Evolutionary conservation across 129 eudicot species (phyloP).

Genomic region (Escallonia herrerae): DNA sequence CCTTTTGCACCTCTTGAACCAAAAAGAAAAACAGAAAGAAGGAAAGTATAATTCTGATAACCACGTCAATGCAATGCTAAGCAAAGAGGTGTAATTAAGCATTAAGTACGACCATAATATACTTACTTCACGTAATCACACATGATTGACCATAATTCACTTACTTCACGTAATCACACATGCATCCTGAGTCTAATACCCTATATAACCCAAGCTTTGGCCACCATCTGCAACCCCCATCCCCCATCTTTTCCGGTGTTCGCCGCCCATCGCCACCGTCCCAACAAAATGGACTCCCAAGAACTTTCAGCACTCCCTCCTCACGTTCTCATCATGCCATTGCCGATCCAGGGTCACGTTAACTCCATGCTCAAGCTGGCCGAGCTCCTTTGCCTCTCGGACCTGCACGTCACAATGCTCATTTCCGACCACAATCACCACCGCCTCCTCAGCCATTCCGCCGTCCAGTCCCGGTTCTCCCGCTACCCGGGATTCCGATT

Average conservation of each 20-base stretch:
- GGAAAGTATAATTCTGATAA: no score
- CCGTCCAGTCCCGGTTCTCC: slow-evolving; percentile 33
- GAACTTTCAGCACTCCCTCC: slow-evolving; percentile 15
- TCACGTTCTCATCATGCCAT: slow-evolving; percentile 49
- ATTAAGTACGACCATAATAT: no score
- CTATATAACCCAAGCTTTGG: no score
- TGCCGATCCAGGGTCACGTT: slow-evolving; percentile 45
- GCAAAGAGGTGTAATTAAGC: no score
- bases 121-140: no score
- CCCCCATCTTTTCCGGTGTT: not conserved
- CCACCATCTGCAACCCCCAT: no score
- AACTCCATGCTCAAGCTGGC: slow-evolving; percentile 57
- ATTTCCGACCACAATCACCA: slow-evolving; percentile 36
- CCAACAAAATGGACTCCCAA: slow-evolving; percentile 4
- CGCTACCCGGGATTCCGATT: slow-evolving; percentile 40
- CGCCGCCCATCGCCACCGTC: not conserved
- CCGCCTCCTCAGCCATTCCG: slow-evolving; percentile 41
- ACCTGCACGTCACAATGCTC: slow-evolving; percentile 43
- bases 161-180: no score
- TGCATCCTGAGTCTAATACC: no score
- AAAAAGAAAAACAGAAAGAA: no score
- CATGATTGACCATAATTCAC: no score
- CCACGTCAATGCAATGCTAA: no score
- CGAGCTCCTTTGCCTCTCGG: slow-evolving; percentile 47
- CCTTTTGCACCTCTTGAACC: no score